Evolutionary conservation across 306 rosid genomes (phyloP).

Genomic region (Hippophae tibetana): DNA sequence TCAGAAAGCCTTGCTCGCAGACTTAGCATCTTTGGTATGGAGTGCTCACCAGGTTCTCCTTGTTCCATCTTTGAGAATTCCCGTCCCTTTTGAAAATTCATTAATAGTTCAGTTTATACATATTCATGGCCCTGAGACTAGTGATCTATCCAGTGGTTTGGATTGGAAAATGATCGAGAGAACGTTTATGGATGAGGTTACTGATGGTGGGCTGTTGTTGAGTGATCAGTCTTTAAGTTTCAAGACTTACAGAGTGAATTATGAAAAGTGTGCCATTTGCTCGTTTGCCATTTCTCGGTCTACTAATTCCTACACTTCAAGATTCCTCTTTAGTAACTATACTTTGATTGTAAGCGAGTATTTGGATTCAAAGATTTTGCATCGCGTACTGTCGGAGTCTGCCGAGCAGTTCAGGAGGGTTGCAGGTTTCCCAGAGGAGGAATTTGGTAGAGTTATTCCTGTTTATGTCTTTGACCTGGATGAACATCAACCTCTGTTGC

Average conservation of each 20-base stretch:
- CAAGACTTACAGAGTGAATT: constrained; percentile 35
- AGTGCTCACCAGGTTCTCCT: constrained; percentile 80
- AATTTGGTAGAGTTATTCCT: constrained; percentile 58
- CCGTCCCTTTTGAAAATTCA: constrained; percentile 55
- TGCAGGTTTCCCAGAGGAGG: constrained; percentile 60
- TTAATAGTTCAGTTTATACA: constrained; percentile 69
- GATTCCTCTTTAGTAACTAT: constrained; percentile 80
- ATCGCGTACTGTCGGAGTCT: constrained; percentile 67
- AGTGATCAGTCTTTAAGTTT: constrained; percentile 64
- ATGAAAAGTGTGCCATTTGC: constrained; percentile 49
- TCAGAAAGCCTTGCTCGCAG: constrained; percentile 55
- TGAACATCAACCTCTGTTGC: constrained; percentile 33
- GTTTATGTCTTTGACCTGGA: constrained; percentile 92
- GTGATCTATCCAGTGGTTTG: constrained; percentile 36
- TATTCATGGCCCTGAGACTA: constrained; percentile 34
- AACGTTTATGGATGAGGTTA: constrained; percentile 49
- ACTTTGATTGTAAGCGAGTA: constrained; percentile 93
- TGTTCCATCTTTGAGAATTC: constrained; percentile 80
- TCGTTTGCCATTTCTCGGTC: constrained; percentile 67
- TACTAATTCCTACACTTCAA: constrained; percentile 65
- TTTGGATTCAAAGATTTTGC: constrained; percentile 82
- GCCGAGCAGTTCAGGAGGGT: constrained; percentile 57
- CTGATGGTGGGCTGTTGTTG: constrained; percentile 46
- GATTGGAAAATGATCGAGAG: constrained; percentile 63
- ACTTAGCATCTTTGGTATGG: constrained; percentile 61